Evolutionary conservation across 169 alveolate genomes (phyloP).

Genomic region (Toxoplasma gondii): DNA sequence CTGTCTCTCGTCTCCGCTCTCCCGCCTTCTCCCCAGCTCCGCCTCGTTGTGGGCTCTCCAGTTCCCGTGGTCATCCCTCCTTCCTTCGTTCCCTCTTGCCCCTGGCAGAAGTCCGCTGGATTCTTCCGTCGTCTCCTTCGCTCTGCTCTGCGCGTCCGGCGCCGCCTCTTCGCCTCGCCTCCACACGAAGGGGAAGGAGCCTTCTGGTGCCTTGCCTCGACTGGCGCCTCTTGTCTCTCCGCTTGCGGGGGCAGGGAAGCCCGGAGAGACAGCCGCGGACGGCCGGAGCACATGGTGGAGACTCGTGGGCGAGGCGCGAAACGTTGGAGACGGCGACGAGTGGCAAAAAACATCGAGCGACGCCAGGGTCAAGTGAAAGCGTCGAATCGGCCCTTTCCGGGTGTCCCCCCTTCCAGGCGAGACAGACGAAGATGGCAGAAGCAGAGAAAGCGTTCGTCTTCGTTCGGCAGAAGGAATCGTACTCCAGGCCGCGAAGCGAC

Average conservation of each 20-base stretch:
- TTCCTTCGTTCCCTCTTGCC: neutral
- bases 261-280: neutral
- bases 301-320: neutral
- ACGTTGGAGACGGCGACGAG: neutral
- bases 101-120: neutral
- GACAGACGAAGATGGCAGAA: neutral
- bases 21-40: neutral
- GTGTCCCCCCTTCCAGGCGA: too few relatives aligned
- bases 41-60: neutral
- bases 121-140: neutral
- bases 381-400: neutral
- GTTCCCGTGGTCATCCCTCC: neutral
- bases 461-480: neutral
- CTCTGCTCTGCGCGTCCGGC: neutral
- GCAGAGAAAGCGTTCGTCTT: neutral
- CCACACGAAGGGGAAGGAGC: neutral
- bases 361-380: constrained; percentile 12
- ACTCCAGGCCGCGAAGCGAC: too few relatives aligned
- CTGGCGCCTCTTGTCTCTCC: neutral
- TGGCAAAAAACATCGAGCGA: constrained; percentile 11
- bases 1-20: neutral
- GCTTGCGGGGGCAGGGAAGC: neutral
- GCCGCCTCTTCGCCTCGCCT: neutral
- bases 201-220: neutral
- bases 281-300: constrained; percentile 25